phyloP scores from a whole-genome alignment of 2,329 filamentous ascomycete genomes.

The Aspergillus bombycis region DNA sequence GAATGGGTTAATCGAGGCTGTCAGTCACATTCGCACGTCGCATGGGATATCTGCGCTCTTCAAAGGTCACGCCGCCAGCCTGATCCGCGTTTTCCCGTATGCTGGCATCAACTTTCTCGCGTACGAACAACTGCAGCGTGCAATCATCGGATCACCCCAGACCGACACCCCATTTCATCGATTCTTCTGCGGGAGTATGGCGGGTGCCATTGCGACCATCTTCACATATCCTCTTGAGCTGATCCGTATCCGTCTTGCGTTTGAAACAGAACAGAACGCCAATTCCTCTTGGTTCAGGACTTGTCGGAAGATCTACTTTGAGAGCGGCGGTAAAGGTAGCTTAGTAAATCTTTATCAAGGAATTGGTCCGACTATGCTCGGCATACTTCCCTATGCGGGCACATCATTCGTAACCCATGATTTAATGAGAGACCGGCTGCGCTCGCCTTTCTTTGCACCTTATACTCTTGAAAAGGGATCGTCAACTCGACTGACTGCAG shows the following conservation, averaged over 20 bases:
- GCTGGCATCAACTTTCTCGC: conserved; percentile 97
- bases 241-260: conserved; percentile 87
- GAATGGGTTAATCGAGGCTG: conserved; percentile 78
- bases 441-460: conserved; percentile 66
- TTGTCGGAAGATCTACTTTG: neutral
- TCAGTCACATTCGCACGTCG: conserved; percentile 76
- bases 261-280: conserved; percentile 73
- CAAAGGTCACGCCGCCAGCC: conserved; percentile 89
- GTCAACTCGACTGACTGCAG: conserved; percentile 77
- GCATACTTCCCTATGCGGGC: conserved; percentile 96
- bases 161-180: conserved; percentile 81
- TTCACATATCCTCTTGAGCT: conserved; percentile 95
- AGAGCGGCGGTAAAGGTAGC: neutral
- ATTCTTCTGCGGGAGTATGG: conserved; percentile 48
- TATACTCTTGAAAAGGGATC: conserved; percentile 65
- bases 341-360: conserved; percentile 85
- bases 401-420: conserved; percentile 96
- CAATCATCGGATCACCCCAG: conserved; percentile 70
- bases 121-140: conserved; percentile 89
- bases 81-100: conserved; percentile 95
- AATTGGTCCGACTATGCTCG: conserved; percentile 84
- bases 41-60: conserved; percentile 78
- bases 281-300: neutral
- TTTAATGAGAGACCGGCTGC: conserved; percentile 80
- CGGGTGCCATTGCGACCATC: conserved; percentile 86